Conservation (phyloP, 108 stramenopile species). For the Conticribra guillardii region DNA sequence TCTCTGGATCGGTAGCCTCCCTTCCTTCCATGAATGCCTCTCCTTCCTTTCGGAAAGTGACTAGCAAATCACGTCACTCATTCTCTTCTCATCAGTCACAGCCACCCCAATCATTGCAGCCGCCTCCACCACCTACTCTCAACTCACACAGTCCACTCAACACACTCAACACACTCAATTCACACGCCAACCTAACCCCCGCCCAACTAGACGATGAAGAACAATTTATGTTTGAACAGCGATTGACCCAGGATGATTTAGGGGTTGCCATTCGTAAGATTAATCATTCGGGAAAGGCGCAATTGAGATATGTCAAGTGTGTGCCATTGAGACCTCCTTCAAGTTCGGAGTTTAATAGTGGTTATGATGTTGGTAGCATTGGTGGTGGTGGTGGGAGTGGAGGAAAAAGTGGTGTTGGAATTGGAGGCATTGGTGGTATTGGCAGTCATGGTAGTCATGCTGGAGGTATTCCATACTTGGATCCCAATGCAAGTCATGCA, state of each 20-base stretch:
- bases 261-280: constrained; percentile 89
- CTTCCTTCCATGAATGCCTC: not conserved
- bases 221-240: constrained; percentile 85
- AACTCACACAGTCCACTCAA: no score
- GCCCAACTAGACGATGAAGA: constrained; percentile 59
- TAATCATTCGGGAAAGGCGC: constrained; percentile 82
- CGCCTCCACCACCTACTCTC: no score
- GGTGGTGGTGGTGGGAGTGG: not conserved
- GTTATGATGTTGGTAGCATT: not conserved
- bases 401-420: no score
- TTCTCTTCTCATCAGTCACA: not conserved
- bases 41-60: not conserved
- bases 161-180: no score
- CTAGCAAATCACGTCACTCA: not conserved
- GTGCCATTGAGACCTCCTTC: constrained; percentile 46
- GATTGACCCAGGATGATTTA: constrained; percentile 72
- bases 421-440: not conserved
- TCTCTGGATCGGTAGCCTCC: not conserved
- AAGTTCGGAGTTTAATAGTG: constrained; percentile 29
- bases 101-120: not conserved
- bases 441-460: no score
- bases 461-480: constrained; percentile 19
- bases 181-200: not conserved
- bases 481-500: not conserved
- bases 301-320: constrained; percentile 83